phyloP scores from a whole-genome alignment of 495 filamentous ascomycete genomes.

The Penicillium goetzii region DNA sequence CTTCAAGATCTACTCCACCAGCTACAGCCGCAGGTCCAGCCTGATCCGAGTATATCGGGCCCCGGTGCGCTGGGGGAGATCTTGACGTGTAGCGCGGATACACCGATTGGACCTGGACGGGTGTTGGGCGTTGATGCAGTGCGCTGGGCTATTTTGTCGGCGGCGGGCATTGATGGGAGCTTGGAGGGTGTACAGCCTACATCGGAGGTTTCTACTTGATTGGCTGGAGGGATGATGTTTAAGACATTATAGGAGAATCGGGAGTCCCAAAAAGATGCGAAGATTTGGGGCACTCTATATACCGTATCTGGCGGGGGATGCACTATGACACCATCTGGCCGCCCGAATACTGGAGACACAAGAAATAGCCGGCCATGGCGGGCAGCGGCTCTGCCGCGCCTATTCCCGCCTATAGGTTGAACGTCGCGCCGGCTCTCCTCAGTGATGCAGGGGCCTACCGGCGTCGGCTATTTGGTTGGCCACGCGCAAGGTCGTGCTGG shows the following conservation, averaged over 20 bases:
- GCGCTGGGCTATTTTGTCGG: constrained; percentile 56
- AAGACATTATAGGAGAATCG: neutral
- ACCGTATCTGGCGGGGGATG: neutral
- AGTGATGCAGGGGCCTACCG: neutral
- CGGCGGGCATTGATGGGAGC: constrained; percentile 52
- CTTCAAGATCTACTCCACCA: constrained; percentile 37
- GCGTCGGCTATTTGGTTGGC: neutral
- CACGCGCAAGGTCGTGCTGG: neutral
- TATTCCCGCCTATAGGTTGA: neutral
- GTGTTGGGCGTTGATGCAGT: constrained; percentile 50
- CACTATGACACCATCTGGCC: neutral
- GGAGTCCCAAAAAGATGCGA: too few relatives aligned
- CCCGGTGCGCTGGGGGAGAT: constrained; percentile 56
- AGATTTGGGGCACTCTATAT: neutral
- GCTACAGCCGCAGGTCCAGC: constrained; percentile 37
- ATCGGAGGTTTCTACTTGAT: neutral
- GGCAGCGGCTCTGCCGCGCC: neutral
- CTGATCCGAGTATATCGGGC: constrained; percentile 32
- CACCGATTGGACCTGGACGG: constrained; percentile 33
- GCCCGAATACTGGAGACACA: neutral
- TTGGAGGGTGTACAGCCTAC: constrained; percentile 29
- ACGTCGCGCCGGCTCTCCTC: neutral
- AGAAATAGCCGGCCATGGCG: neutral
- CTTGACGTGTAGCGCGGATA: constrained; percentile 51
- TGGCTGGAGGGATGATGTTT: neutral